Conservation (phyloP, 2,329 filamentous ascomycete species). For the Tympanopsis confertula region DNA sequence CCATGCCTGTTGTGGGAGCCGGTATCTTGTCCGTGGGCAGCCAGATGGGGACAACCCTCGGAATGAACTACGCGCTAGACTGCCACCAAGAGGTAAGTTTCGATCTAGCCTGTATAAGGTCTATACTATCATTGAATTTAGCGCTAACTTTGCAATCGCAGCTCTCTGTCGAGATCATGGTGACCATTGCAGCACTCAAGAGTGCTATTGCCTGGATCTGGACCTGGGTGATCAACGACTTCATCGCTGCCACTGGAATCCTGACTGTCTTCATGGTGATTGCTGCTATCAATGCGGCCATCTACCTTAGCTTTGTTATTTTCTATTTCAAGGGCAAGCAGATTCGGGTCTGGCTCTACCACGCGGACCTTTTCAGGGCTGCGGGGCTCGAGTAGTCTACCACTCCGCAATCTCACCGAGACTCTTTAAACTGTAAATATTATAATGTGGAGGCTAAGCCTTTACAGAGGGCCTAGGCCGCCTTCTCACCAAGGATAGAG, state of each 20-base stretch:
- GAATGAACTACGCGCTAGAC: slow-evolving; percentile 12
- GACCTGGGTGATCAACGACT: slow-evolving; percentile 11
- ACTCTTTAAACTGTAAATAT: too few species aligned
- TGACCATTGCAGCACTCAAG: slow-evolving; percentile 14
- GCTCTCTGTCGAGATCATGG: slow-evolving; percentile 14
- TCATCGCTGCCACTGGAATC: slow-evolving; percentile 6
- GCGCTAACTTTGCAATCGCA: too few species aligned
- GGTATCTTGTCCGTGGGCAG: slow-evolving; percentile 12
- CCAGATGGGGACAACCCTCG: slow-evolving; percentile 15
- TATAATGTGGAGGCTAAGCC: too few species aligned
- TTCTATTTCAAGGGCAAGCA: slow-evolving; percentile 8
- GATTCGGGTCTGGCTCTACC: slow-evolving; percentile 7
- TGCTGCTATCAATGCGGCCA: slow-evolving; percentile 6
- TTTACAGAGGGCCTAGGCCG: too few species aligned
- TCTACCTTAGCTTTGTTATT: slow-evolving; percentile 5
- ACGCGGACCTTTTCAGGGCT: slow-evolving; percentile 4
- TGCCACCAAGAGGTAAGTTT: too few species aligned
- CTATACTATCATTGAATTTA: too few species aligned
- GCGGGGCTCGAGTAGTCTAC: slow-evolving; percentile 6
- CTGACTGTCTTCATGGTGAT: slow-evolving; percentile 7
- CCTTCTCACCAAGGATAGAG: too few species aligned
- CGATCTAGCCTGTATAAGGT: too few species aligned
- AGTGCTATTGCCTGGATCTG: slow-evolving; percentile 15
- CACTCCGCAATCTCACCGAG: too few species aligned
- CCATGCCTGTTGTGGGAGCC: slow-evolving; percentile 9